Base-by-base conservation (phyloP, 371 early-diverging fungal genomes). In the Mortierella sp. region DNA sequence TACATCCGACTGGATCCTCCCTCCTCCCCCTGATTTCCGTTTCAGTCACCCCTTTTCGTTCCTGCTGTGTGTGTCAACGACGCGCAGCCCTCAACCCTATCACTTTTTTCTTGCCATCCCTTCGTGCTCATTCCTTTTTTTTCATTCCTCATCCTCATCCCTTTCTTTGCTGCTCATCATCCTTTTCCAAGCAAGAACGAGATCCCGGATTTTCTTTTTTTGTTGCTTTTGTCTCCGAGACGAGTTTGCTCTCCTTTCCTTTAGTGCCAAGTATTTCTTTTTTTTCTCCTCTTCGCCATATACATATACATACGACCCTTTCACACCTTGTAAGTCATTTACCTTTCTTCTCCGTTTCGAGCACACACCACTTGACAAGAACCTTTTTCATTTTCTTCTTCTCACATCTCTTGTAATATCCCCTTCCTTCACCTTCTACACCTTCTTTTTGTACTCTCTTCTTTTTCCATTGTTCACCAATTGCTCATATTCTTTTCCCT, bases 401-500 rank as follows among this genome's bases (percentile, higher is more conserved):
- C 46, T 46, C 43, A 40, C 43, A 4, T 40, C 16, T 14, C 31
- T 70, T 70, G 48, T 46, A 44, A 19, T 70, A n/a, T 70, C 9
- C 26, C 28, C 44, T 40, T 70, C 46, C 5, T 46, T 26, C 13
- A n/a, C 8, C 14, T 46, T 19, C 44, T 59, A 59, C 28, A 59
- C 59, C 59, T 37, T 70, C 46, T 46, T 40, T 40, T 40, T 37
- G 14, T 28, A 21, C 31, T 70, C 46, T 13, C 26, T 11, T 37
- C 21, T 43, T 70, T 70, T 8, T 46, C n/a, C 5, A 16, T 37
- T 64, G 40, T 64, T 64, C 64, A 37, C 40, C 37, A 19, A 37
- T 37, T 70, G 70, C 70, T 64, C 64, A 64, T 64, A 70, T 70
- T 70, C 26, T 37, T 26, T 69, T 26, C 34, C 4, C 43, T 69